Evolutionary conservation across 768 basidiomycete species (phyloP), one percentile per base, ranked within the genome.

Genomic region (Amanita subjunquillea): DNA sequence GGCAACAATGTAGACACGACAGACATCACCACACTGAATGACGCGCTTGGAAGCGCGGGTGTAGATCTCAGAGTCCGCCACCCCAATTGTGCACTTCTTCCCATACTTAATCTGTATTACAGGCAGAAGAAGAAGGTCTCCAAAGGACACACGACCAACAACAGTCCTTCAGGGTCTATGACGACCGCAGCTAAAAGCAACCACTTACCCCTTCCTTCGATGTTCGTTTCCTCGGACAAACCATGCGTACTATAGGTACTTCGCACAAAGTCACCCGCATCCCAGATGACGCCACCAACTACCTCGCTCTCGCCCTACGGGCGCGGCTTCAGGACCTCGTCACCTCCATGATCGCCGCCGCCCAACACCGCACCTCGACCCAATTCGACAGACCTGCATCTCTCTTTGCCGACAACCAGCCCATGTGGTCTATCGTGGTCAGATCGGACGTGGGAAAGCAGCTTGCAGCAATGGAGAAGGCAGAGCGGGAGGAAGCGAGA

Each of bases 121-220:
- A 92, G 88, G 91, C 91, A 0, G 91, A 92, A 65, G 90, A 92
- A 69, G 91, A 91, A 64, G 74, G 78, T 3, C 68, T 91, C 4
- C 87, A 90, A 58, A 75, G 85, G 38, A 42, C 75, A 3, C 75
- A 82, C 52, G 79, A 83, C 54, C 75, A 74, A 41, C 83, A 81
- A 56, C 76, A 79, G 42, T 55, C 77, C 15, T 85, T 82, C 61
- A 79, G 85, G 10, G 66, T 78, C 0, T 83, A 79, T 59, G 85
- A 88, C 64, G 91, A 92, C 67, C 84, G 90, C 10, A 78, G 84
- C 3, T 79, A 79, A 44, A 90, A 87, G 62, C 89, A 91, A 62
- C 82, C 87, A 2, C 62, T 66, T 1, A 80, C 73, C 27, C 84
- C 87, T 3, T 71, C 80, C 30, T 87, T 94, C 54, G 83, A 90